Evolutionary conservation across 768 basidiomycete genomes (phyloP), one percentile per base, ranked within the genome.

Genomic region (Agaricus sinodeliciosus): DNA sequence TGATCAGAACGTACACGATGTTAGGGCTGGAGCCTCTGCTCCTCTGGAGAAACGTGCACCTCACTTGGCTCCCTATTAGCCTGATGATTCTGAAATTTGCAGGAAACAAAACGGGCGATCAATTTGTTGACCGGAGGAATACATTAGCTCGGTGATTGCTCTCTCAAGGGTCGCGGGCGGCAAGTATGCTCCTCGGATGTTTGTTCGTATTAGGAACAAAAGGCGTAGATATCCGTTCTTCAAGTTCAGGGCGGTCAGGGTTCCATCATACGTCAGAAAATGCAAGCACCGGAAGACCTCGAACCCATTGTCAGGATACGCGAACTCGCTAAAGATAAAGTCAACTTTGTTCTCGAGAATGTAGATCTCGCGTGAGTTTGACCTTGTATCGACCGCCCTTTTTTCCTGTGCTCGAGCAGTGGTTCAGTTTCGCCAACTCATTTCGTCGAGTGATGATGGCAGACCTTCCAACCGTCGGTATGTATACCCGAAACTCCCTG

Each of bases 401-500:
- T 57, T n/a, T 58, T 55, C n/a, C 55, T 45, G 54, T 43, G 39
- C 40, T 57, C 36, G 39, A 56, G 37, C n/a, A 43, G 27, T 51
- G 39, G 41, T 34, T 34, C 58, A 94, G 93, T 43, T 88, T 95
- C 60, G 95, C 95, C 49, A 99, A 99, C 69, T 94, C 94, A 5
- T 64, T 99, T 37, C 81, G 96, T 61, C 78, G 96, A 60, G 87
- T 92, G 36, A 86, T 97, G 74, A 94, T 97, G 71, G 95, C 96
- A 26, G 94, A 98, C 68, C 84, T 99, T 57, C 90, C 94, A 15
- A 98, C 96, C 54, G 80, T 99, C 57, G 93, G 94, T 93, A 64
- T 65, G 89, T 75, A 34, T 22, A 35, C 9, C 8, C 6, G 12
- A 7, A n/a, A n/a, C 12, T 22, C n/a, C 5, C 27, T 11, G 3